Evolutionary conservation across 495 filamentous ascomycete genomes (phyloP).

Genomic region (Venustampulla echinocandica): DNA sequence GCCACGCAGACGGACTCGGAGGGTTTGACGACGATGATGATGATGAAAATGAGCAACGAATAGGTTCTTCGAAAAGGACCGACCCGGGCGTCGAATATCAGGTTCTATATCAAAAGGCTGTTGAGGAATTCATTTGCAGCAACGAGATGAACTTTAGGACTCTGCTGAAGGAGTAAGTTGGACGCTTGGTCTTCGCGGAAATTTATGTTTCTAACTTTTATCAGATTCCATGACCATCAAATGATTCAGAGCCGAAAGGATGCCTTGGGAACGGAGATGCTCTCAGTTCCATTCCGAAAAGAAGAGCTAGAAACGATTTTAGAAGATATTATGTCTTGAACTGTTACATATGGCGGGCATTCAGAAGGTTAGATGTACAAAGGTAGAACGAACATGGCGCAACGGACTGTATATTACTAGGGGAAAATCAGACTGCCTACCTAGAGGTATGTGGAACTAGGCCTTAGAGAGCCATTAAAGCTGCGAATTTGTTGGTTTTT

Average conservation of each 20-base stretch:
- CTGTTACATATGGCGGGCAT: no score
- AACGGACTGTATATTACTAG: no score
- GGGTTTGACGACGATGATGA: conserved; percentile 37
- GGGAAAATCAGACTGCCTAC: no score
- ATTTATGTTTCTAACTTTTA: conserved; percentile 22
- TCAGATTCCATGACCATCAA: conserved; percentile 87
- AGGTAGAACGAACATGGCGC: no score
- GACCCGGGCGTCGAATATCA: conserved; percentile 74
- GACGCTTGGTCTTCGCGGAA: background rate
- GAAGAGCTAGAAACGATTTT: conserved; percentile 85
- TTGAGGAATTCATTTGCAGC: conserved; percentile 93
- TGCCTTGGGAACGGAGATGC: conserved; percentile 68
- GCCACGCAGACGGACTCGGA: conserved; percentile 20
- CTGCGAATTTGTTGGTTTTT: no score
- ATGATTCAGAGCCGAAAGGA: conserved; percentile 89
- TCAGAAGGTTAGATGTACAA: no score
- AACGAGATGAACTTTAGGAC: conserved; percentile 94
- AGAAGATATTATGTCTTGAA: conserved; percentile 63
- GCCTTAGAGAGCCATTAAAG: no score
- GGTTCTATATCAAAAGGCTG: conserved; percentile 84
- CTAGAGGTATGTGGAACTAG: no score
- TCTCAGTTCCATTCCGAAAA: conserved; percentile 76
- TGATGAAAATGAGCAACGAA: conserved; percentile 10
- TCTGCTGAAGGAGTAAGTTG: conserved; percentile 74
- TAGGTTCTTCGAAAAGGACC: conserved; percentile 17